Base-by-base conservation (phyloP, 1,284 basidiomycete genomes). In the Fomitopsis palustris region DNA sequence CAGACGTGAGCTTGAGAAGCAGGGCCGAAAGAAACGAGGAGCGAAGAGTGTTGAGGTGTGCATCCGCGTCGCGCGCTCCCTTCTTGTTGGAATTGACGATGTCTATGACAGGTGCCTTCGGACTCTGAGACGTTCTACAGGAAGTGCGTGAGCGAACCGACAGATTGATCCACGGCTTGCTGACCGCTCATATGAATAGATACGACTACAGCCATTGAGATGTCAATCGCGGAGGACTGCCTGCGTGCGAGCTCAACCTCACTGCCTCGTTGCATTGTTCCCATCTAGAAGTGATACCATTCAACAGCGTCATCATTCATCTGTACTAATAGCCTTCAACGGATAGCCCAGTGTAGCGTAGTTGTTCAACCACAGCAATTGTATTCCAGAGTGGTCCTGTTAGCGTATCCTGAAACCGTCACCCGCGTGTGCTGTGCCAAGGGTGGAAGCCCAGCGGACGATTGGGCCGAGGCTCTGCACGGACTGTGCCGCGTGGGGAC, bases 101-200 rank as follows among this genome's bases (percentile, higher is more conserved):
- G 56, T 60, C 47, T 35, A 49, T 56, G 45, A 59, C 59, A 69
- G 67, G 78, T 85, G 23, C 86, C 92, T 6, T 82, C 82, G 16
- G 90, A 96, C 70, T 92, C 92, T 5, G 93, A 95, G 73, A 86
- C 83, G 1, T 98, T 97, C 72, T 98, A 95, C 74, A 86, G 81
- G 69, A 95, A 95, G 91, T 94, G 72, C 61, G 86, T 73, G 23
- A 10, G 23, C 57, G 17, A 14, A 37, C 8, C 17, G 59, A 21
- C 45, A 54, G 47, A 41, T 29, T 54, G 47, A 41, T 29, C 42
- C 42, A 63, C 29, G 66, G n/a, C 2, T 47, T 57, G 53, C 38
- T 58, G 54, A 61, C 53, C 29, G 37, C 54, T 49, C 49, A 35
- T 64, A 37, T 27, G 31, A 4, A 2, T 14, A 91, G 89, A 72